These are phyloP conservation scores for Gillenia trifoliata DNA, from an alignment of 306 rosid genomes.

Conservation along the genomic window DNA sequence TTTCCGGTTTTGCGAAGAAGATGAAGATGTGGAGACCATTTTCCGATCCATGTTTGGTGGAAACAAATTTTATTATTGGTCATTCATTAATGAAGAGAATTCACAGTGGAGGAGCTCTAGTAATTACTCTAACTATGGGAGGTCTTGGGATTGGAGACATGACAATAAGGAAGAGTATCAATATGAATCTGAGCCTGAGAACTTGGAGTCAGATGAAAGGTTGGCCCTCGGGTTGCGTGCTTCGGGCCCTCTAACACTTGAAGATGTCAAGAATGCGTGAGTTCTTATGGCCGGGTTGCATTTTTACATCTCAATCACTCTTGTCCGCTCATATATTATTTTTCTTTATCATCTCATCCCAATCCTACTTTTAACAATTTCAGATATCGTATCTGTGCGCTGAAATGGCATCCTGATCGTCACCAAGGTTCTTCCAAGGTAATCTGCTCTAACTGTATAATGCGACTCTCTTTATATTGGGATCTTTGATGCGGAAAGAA, in stretches of 20 bases:
- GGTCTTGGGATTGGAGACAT: constrained; percentile 31
- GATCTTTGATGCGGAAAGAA: background rate
- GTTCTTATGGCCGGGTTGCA: constrained; percentile 17
- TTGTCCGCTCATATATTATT: background rate
- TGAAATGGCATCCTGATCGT: constrained; percentile 97
- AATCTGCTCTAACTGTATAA: constrained; percentile 2
- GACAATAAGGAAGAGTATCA: constrained; percentile 38
- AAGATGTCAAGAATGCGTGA: constrained; percentile 87
- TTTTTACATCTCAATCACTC: background rate
- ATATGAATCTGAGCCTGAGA: constrained; percentile 38
- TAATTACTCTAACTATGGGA: constrained; percentile 35
- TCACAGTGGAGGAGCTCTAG: constrained; percentile 61
- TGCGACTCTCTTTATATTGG: background rate
- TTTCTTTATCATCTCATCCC: constrained; percentile 3
- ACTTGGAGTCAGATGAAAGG: constrained; percentile 41
- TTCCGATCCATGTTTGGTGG: constrained; percentile 66
- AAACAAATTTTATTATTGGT: constrained; percentile 45
- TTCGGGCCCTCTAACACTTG: constrained; percentile 67
- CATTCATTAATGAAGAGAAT: constrained; percentile 63
- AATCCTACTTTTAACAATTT: background rate
- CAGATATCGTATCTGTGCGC: constrained; percentile 74
- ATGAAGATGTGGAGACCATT: constrained; percentile 51
- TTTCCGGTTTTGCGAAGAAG: constrained; percentile 56
- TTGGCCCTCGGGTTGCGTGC: constrained; percentile 72
- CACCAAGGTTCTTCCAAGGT: constrained; percentile 88